These are phyloP conservation scores for Bondarzewia mesenterica DNA, from an alignment of 1,284 basidiomycete genomes.

Conservation along the genomic window DNA sequence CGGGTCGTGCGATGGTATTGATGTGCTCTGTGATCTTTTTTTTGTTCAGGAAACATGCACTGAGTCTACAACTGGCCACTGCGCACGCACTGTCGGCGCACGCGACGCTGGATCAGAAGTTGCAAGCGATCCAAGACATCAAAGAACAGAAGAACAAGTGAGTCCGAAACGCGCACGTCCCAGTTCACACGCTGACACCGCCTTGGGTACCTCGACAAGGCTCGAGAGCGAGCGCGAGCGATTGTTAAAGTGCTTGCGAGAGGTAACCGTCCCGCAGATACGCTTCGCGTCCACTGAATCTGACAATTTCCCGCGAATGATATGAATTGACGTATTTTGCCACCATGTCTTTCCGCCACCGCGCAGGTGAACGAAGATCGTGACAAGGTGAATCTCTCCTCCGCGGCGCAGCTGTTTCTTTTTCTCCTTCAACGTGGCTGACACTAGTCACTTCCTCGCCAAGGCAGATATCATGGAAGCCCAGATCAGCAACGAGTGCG, in stretches of 20 bases:
- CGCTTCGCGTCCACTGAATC: too few relatives aligned
- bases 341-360: too few relatives aligned
- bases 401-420: too few relatives aligned
- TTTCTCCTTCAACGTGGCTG: too few relatives aligned
- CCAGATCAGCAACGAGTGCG: conserved; percentile 56
- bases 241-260: conserved; percentile 55
- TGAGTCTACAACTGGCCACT: conserved; percentile 73
- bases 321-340: too few relatives aligned
- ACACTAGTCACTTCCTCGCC: conserved; percentile 1
- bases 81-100: conserved; percentile 80
- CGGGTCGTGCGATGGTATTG: too few relatives aligned
- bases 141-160: conserved; percentile 77
- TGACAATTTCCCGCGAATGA: too few relatives aligned
- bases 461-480: conserved; percentile 48
- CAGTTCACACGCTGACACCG: conserved; percentile 1
- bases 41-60: conserved; percentile 59
- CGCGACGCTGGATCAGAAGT: conserved; percentile 65
- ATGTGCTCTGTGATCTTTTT: not conserved
- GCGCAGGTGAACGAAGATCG: conserved; percentile 67
- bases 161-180: conserved; percentile 15
- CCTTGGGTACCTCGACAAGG: conserved; percentile 26
- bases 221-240: conserved; percentile 65
- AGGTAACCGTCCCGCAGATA: too few relatives aligned
- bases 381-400: conserved; percentile 48
- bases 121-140: conserved; percentile 67